Percentiles rank a stretch among this genome's conserved stretches.
phyloP scores from a whole-genome alignment of 2,329 filamentous ascomycete genomes.

The Dichotomopilus funicola region DNA sequence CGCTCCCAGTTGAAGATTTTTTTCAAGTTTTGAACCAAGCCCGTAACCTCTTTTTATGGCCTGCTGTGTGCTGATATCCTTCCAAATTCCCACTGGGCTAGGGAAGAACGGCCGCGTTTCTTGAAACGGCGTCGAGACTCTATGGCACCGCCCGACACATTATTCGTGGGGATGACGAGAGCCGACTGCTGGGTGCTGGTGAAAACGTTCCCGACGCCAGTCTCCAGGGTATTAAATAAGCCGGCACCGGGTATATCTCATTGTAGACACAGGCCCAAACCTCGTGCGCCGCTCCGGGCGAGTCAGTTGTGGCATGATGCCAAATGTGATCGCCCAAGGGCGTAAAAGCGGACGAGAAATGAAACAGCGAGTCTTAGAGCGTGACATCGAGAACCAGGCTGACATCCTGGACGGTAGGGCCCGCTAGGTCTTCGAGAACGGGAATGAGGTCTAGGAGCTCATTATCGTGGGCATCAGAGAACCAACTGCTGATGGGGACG shows the following conservation, averaged over 20 bases:
- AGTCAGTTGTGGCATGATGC: not conserved
- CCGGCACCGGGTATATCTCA: no score
- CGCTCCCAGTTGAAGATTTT: conserved; percentile 3
- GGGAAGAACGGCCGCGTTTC: no score
- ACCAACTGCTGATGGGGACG: conserved; percentile 99
- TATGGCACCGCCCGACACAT: no score
- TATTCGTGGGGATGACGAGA: no score
- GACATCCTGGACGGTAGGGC: conserved; percentile 83
- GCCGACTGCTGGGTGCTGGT: no score
- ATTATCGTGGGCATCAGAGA: conserved; percentile 98
- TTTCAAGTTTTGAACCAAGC: conserved; percentile 7
- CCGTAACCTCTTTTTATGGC: conserved; percentile 6
- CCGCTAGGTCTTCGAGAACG: conserved; percentile 93
- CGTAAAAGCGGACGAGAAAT: conserved; percentile 17
- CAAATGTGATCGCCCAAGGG: not conserved
- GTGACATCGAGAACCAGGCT: conserved; percentile 94
- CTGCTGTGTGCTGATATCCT: no score
- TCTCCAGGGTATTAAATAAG: no score
- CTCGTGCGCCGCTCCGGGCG: no score
- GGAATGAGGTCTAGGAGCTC: conserved; percentile 96
- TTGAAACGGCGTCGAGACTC: no score
- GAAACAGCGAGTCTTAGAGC: conserved; percentile 43
- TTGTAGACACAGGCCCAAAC: no score
- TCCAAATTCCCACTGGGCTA: no score
- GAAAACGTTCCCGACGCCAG: no score